These are phyloP conservation scores for Colletotrichum sansevieriae DNA, from an alignment of 2,329 filamentous ascomycete genomes.

Conservation along the genomic window DNA sequence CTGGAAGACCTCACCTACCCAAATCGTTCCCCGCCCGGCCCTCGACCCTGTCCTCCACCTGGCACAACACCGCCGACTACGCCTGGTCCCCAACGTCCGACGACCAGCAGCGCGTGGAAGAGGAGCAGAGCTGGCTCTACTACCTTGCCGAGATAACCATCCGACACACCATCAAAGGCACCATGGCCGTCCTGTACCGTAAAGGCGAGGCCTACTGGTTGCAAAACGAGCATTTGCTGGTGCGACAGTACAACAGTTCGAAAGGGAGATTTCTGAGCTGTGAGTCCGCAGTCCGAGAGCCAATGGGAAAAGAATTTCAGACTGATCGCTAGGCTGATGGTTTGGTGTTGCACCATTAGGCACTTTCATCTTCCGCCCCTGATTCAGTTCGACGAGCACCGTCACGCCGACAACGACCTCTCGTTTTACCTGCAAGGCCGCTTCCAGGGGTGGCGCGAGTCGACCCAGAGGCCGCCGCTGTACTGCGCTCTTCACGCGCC, in stretches of 20 bases:
- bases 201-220: constrained; percentile 33
- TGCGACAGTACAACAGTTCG: constrained; percentile 40
- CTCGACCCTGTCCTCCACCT: not conserved
- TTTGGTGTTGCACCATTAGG: constrained; percentile 1
- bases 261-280: constrained; percentile 32
- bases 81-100: constrained; percentile 12
- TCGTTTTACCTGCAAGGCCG: constrained; percentile 38
- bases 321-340: not conserved
- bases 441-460: constrained; percentile 39
- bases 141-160: constrained; percentile 67
- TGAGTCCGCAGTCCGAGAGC: not conserved
- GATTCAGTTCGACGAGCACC: constrained; percentile 35
- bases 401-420: constrained; percentile 37
- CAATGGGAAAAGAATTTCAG: not conserved
- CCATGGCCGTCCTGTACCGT: constrained; percentile 25
- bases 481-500: constrained; percentile 40
- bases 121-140: constrained; percentile 64
- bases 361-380: constrained; percentile 38
- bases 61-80: not conserved
- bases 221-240: constrained; percentile 4
- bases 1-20: constrained; percentile 43
- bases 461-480: constrained; percentile 37
- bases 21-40: constrained; percentile 43
- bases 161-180: constrained; percentile 50
- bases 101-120: constrained; percentile 45